Evolutionary conservation across 106 monocot genomes (phyloP).

Genomic region (Dendrobium catenatum): DNA sequence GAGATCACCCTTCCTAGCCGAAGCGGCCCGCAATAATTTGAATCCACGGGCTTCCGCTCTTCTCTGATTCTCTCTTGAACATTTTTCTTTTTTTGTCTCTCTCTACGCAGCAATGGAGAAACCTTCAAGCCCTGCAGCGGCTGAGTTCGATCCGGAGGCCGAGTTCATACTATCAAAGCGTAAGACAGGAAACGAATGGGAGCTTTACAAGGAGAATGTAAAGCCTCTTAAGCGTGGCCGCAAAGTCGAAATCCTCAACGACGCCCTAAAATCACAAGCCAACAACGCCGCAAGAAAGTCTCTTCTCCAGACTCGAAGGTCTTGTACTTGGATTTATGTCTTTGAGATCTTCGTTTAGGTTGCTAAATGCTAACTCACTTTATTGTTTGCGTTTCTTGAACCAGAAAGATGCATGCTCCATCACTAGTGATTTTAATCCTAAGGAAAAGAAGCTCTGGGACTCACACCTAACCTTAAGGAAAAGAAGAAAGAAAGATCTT

Average conservation of each 20-base stretch:
- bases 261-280: slow-evolving; percentile 53
- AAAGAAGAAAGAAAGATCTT: too few relatives aligned
- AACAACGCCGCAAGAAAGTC: slow-evolving; percentile 33
- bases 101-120: slow-evolving; percentile 13
- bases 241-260: slow-evolving; percentile 67
- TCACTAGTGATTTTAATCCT: too few relatives aligned
- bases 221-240: slow-evolving; percentile 90
- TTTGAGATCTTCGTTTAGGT: neutral
- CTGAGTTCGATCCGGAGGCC: slow-evolving; percentile 45
- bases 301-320: slow-evolving; percentile 64
- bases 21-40: slow-evolving; percentile 7
- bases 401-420: too few relatives aligned
- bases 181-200: slow-evolving; percentile 73
- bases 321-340: neutral
- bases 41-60: slow-evolving; percentile 1
- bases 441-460: too few relatives aligned
- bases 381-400: too few relatives aligned
- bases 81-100: neutral
- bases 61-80: neutral
- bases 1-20: neutral
- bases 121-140: slow-evolving; percentile 5
- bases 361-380: neutral
- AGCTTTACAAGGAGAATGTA: slow-evolving; percentile 96
- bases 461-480: too few relatives aligned
- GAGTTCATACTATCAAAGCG: slow-evolving; percentile 41